Base-by-base conservation (phyloP, 495 filamentous ascomycete species). In the Penicillium paradoxum region DNA sequence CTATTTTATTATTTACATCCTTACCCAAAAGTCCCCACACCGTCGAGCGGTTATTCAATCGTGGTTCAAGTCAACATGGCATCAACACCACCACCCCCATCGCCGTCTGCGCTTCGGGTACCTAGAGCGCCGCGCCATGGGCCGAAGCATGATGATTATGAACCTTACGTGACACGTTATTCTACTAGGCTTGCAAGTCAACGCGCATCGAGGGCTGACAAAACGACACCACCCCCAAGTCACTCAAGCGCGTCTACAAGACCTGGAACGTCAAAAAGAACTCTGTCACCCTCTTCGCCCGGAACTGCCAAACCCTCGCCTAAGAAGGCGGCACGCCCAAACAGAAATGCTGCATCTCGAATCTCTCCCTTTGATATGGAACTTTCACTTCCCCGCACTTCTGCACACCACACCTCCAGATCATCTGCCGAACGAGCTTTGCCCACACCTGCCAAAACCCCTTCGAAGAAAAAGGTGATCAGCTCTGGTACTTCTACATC, bases 361-460 rank as follows among this genome's bases (percentile, higher is more conserved):
- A 41, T 29, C 24, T 51, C 44, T 21, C 39, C 11, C 7, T 39
- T 41, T n/a, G 48, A 44, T 22, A 55, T 44, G 37, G 47, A 15
- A 32, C 45, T 14, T 19, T 29, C 34, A 32, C 48, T 19, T n/a
- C 37, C 32, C 44, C 57, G 45, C 34, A 41, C 45, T 39, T 51
- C 49, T 52, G 33, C 52, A 50, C 57, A 44, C 13, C 62, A 49
- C 30, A 52, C 49, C 27, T 57, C 55, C 42, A 67, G 49, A 49
- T 45, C 69, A 21, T 67, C 65, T 41, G 56, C 64, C 53, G 60
- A 59, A 13, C 59, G 71, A 9, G 72, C 89, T 75, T 79, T 97
- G 43, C 91, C 90, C 4, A 97, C 93, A 10, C 93, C 93, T 10
- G 83, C 82, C 43, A 98, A 96, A 70, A 96, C 92, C 2, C 93